These are phyloP conservation scores for Coccomyxa sp. DNA, from an alignment of 139 green algal species.

Conservation along the genomic window DNA sequence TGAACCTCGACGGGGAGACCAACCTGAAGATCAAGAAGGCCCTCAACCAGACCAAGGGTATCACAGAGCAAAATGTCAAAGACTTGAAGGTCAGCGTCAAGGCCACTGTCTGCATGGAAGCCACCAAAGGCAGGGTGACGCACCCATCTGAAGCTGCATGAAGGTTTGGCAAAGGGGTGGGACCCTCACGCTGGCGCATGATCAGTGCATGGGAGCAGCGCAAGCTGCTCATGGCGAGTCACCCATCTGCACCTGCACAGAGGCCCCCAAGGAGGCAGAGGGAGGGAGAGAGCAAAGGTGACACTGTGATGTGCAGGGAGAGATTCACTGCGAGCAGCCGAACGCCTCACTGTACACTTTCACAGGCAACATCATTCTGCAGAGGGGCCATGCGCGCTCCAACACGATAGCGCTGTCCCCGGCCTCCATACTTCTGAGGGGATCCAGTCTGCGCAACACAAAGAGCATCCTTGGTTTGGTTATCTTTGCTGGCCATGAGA, in stretches of 20 bases:
- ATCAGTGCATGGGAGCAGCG: too few species aligned
- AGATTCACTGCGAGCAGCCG: constrained; percentile 39
- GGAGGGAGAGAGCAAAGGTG: too few species aligned
- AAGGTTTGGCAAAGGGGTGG: too few species aligned
- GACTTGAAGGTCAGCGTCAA: constrained; percentile 7
- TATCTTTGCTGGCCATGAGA: constrained; percentile 68
- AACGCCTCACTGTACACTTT: constrained; percentile 56
- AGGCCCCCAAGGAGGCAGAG: too few species aligned
- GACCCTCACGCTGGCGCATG: too few species aligned
- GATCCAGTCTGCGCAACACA: constrained; percentile 43
- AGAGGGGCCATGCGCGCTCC: background rate
- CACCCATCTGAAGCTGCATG: too few species aligned
- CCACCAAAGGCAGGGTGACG: too few species aligned
- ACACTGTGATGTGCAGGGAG: constrained; percentile 22
- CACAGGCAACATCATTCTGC: constrained; percentile 62
- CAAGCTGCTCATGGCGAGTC: too few species aligned
- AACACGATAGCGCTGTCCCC: constrained; percentile 5
- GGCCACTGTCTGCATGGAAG: too few species aligned
- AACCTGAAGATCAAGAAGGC: constrained; percentile 85
- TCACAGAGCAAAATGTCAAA: background rate
- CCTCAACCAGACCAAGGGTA: constrained; percentile 13
- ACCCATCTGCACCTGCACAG: too few species aligned
- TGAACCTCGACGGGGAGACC: constrained; percentile 82
- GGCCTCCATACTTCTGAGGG: constrained; percentile 35
- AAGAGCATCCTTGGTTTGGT: constrained; percentile 26